Conservation (phyloP, 495 filamentous ascomycete species). For the Xylaria bambusicola region DNA sequence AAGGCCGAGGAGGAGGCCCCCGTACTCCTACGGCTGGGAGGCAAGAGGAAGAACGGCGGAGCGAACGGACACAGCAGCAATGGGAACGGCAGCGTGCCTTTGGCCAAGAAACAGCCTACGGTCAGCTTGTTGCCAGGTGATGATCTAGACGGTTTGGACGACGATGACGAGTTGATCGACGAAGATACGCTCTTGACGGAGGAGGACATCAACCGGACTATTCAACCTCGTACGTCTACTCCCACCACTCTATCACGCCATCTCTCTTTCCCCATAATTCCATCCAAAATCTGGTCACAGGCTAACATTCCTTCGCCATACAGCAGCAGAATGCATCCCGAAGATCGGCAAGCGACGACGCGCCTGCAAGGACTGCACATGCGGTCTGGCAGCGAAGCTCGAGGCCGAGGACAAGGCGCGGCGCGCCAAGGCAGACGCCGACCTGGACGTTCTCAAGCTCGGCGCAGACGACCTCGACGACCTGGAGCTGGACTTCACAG, state of each 20-base stretch:
- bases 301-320: conserved; percentile 11
- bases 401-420: conserved; percentile 78
- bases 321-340: conserved; percentile 81
- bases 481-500: conserved; percentile 93
- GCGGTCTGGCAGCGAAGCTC: conserved; percentile 77
- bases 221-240: conserved; percentile 65
- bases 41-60: conserved; percentile 56
- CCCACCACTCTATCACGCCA: too few relatives aligned
- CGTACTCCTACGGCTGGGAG: conserved; percentile 64
- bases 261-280: too few relatives aligned
- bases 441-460: conserved; percentile 67
- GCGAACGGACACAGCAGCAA: conserved; percentile 22
- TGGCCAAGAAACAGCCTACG: conserved; percentile 8
- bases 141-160: conserved; percentile 60
- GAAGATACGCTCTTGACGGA: conserved; percentile 84
- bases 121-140: conserved; percentile 10
- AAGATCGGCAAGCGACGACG: conserved; percentile 81
- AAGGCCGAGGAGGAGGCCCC: conserved; percentile 71
- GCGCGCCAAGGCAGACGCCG: conserved; percentile 56
- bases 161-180: conserved; percentile 82
- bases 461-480: conserved; percentile 77
- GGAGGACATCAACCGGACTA: conserved; percentile 71
- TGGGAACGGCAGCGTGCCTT: conserved; percentile 22
- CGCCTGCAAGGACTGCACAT: conserved; percentile 98
- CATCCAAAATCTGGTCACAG: too few relatives aligned